A percentile compares a stretch with the other conserved stretches of the same genome.
Conservation (phyloP, 2,329 filamentous ascomycete species). For the Trichoderma cornu-damae region DNA sequence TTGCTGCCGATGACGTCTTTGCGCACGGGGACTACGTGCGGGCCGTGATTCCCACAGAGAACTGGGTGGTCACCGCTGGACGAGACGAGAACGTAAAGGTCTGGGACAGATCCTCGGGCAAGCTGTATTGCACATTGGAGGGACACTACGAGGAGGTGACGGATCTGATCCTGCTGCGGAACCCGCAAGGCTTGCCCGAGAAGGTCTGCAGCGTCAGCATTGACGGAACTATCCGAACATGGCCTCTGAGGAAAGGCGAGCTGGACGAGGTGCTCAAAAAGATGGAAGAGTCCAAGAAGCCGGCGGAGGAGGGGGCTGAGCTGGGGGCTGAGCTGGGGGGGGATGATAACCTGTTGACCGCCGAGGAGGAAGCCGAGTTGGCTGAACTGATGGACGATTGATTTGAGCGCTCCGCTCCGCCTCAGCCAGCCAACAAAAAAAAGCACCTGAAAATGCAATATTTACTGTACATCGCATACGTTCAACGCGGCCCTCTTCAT, state of each 20-base stretch:
- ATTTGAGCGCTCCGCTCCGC: not conserved
- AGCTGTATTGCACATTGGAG: constrained; percentile 65
- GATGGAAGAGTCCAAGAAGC: constrained; percentile 44
- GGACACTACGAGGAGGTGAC: constrained; percentile 95
- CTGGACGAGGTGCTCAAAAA: constrained; percentile 47
- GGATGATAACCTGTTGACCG: constrained; percentile 59
- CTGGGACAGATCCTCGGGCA: constrained; percentile 72
- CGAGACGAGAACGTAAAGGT: constrained; percentile 87
- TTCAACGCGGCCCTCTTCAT: not conserved
- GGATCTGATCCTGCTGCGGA: constrained; percentile 60
- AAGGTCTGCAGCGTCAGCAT: constrained; percentile 77
- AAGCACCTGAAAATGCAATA: not conserved
- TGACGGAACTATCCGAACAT: constrained; percentile 80
- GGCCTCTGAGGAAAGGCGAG: constrained; percentile 63
- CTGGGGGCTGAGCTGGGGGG: too few species aligned
- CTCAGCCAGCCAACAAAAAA: not conserved
- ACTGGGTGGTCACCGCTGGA: constrained; percentile 81
- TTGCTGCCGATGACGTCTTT: constrained; percentile 66
- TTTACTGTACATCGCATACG: too few species aligned
- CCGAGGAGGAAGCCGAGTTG: constrained; percentile 87
- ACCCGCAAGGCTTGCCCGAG: constrained; percentile 32
- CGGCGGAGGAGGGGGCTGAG: constrained; percentile 46
- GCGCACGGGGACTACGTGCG: constrained; percentile 86
- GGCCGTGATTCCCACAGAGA: constrained; percentile 68
- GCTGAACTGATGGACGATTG: constrained; percentile 75